These are phyloP conservation scores for Aristolochia californica DNA, from an alignment of 164 flowering plant genomes.

Conservation along the genomic window DNA sequence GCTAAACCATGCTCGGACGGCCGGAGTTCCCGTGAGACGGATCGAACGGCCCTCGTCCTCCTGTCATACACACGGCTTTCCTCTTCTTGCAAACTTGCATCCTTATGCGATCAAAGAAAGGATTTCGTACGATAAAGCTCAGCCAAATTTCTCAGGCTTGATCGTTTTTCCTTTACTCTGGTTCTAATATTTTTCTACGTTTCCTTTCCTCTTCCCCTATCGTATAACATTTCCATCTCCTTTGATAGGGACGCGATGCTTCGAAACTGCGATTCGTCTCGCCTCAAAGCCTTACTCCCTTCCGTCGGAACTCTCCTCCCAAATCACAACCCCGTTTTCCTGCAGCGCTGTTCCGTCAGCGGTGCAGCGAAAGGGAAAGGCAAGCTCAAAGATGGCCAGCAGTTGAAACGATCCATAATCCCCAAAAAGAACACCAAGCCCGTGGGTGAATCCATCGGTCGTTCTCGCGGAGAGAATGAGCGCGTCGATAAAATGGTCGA, in stretches of 20 bases:
- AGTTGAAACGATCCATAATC: slow-evolving; percentile 42
- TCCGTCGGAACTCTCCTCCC: not conserved
- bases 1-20: slow-evolving; percentile 3
- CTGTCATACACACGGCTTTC: not conserved
- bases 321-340: slow-evolving; percentile 8
- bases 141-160: too few relatives aligned
- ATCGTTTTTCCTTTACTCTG: too few relatives aligned
- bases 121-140: too few relatives aligned
- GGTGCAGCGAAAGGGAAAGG: slow-evolving; percentile 80
- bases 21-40: slow-evolving; percentile 5
- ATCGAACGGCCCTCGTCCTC: not conserved
- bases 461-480: slow-evolving; percentile 11
- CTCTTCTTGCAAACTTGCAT: too few relatives aligned
- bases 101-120: too few relatives aligned
- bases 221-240: too few relatives aligned
- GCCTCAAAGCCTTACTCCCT: not conserved
- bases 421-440: slow-evolving; percentile 29
- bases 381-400: slow-evolving; percentile 42
- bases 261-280: not conserved
- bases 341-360: slow-evolving; percentile 56
- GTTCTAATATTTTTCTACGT: too few relatives aligned
- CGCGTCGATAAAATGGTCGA: slow-evolving; percentile 34
- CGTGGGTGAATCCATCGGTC: slow-evolving; percentile 11
- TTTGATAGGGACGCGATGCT: not conserved
- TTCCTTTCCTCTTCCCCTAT: too few relatives aligned